A percentile compares a stretch with the other conserved stretches of the same genome.
Conservation (phyloP, 2,329 filamentous ascomycete species). For the Daldinia eschscholtzii region DNA sequence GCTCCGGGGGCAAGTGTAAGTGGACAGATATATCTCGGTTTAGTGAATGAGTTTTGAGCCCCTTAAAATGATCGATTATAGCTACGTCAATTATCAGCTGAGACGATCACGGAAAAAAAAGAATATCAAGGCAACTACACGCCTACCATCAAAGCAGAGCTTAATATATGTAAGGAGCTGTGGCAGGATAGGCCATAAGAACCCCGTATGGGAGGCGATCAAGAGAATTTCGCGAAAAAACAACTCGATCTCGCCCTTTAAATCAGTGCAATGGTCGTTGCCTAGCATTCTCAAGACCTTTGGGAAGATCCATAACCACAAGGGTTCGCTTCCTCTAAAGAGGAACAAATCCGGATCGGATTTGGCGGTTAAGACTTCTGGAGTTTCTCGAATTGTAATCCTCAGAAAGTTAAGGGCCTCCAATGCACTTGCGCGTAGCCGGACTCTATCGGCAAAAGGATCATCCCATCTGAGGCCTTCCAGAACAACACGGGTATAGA, state of each 20-base stretch:
- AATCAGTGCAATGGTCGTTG: conserved; percentile 60
- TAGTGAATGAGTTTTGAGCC: conserved; percentile 47
- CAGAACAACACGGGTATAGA: conserved; percentile 83
- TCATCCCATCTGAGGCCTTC: conserved; percentile 77
- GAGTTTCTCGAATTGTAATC: conserved; percentile 80
- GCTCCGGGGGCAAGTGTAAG: conserved; percentile 57
- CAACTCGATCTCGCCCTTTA: conserved; percentile 65
- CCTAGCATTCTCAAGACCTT: conserved; percentile 70
- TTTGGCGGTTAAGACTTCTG: conserved; percentile 70
- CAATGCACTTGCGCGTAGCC: conserved; percentile 69
- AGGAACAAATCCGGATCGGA: conserved; percentile 59
- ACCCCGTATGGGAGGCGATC: conserved; percentile 58
- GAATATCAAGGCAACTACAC: not conserved
- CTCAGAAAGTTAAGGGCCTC: conserved; percentile 84
- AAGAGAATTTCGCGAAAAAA: conserved; percentile 65
- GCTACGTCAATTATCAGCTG: conserved; percentile 44
- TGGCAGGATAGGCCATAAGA: conserved; percentile 63
- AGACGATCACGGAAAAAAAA: not conserved
- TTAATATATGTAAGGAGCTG: conserved; percentile 64
- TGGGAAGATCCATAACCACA: conserved; percentile 75
- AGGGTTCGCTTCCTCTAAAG: conserved; percentile 69
- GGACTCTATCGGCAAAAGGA: conserved; percentile 70
- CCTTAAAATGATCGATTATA: conserved; percentile 45
- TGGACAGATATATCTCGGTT: conserved; percentile 48
- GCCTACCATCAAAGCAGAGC: conserved; percentile 61